Base-by-base conservation (phyloP, 805 yeast species). In the Saccharomycopsis guyanensis region DNA sequence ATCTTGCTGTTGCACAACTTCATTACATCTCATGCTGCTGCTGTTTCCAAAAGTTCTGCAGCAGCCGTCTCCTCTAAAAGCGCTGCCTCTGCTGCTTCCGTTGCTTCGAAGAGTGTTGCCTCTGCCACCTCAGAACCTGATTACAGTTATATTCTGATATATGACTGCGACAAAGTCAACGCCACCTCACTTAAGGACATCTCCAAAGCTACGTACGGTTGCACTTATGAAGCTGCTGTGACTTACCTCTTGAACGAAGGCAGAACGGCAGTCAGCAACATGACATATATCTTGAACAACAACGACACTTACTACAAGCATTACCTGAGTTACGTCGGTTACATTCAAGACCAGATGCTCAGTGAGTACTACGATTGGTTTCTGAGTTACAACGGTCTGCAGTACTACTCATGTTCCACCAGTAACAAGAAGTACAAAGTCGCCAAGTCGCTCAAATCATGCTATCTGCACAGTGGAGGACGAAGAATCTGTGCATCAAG, bases 191-290 rank as follows among this genome's bases (percentile, higher is more conserved):
- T n/a, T n/a, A n/a, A n/a, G n/a, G 44, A 32, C 13, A 27, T 45
- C 2, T 2, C 24, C 13, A 27, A 29, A 4, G 42, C 42, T 15
- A 37, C 25, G 16, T 45, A 46, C 22, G 52, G 52, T n/a, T 49
- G 52, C 29, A 18, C 32, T 12, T 42, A 46, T 20, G 27, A 42
- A 22, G 49, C 44, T 12, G 22, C 20, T 34, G 52, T 38, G 2
- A 15, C 41, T 20, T 49, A 49, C 23, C 37, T 32, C 22, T 33
- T 49, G 6, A 45, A 45, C 23, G 31, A 24, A 24, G 52, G 52
- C 6, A 20, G 31, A 8, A 33, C 10, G 8, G 49, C 50, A 3
- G 33, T 38, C 12, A 18, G 15, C 3, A 49, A 49, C 45, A 27
- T 49, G 4, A 45, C 52, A 10, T 49, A 25, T 22, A 23, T 45